Evolutionary conservation across 1,284 basidiomycete species (phyloP), one percentile per base, ranked within the genome.

Genomic region (Marasmius tenuissimus): DNA sequence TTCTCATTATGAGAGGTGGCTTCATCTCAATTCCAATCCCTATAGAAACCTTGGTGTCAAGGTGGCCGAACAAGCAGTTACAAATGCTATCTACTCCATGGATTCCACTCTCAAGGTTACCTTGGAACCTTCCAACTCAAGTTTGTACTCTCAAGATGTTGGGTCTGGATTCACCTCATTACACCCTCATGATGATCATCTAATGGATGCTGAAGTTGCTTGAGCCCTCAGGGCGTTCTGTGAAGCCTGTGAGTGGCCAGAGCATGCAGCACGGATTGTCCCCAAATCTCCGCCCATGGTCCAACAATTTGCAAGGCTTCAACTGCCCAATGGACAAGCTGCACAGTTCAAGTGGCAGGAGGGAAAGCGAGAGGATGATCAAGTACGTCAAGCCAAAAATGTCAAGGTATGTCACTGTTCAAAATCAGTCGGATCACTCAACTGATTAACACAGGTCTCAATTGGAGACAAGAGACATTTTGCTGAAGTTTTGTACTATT

Each of bases 271-370:
- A 3, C n/a, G 9, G 7, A 50, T 12, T 22, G 14, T 9, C 20
- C 14, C 20, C 7, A 9, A 22, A 27, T 10, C 9, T 16, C 7
- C 11, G 10, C 20, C 34, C 9, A 9, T 12, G 27, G 37, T 68
- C 35, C 47, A 27, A 2, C 58, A 66, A 8, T 76, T 71, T 72
- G 71, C 71, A 9, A 65, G 70, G 1, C 47, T 74, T 7, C 58
- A 49, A 2, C 63, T 75, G 12, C 72, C 74, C 0, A 74, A 67
- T 63, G 70, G 70, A 0, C 73, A 75, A 38, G 66, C 70, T 40
- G 71, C 69, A 1, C 63, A 71, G 0, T 68, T 67, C 1, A 12
- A 33, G 2, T 74, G 71, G 71, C 67, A 64, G 38, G 73, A 74
- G 54, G 33, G 6, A 8, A 37, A 51, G 4, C 20, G 57, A 1